Percentiles rank a stretch among this genome's conserved stretches.
Conservation (phyloP, 176 grass and related monocot species). For the Hsuehochloa calcarea region DNA sequence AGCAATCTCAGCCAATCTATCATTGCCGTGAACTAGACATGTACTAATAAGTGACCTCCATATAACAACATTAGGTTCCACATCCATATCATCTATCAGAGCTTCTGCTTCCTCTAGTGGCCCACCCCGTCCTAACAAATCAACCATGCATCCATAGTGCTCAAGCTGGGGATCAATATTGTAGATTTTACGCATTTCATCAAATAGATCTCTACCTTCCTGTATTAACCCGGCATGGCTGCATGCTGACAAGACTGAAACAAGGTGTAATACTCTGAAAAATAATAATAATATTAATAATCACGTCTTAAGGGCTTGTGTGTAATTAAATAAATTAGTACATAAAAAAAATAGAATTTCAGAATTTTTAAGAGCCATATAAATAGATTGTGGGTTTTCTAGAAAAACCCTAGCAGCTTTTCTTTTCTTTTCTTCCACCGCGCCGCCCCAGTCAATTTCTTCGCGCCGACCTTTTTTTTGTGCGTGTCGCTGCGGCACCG, state of each 20-base stretch:
- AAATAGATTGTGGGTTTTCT: too few relatives aligned
- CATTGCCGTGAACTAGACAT: constrained; percentile 60
- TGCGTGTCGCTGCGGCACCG: too few relatives aligned
- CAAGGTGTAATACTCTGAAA: too few relatives aligned
- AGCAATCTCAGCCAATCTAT: constrained; percentile 57
- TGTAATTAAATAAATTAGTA: too few relatives aligned
- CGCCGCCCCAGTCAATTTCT: too few relatives aligned
- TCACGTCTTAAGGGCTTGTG: too few relatives aligned
- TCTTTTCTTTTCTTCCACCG: too few relatives aligned
- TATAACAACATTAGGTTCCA: constrained; percentile 58
- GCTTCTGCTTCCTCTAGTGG: constrained; percentile 52
- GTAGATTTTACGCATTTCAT: constrained; percentile 37
- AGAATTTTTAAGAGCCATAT: too few relatives aligned
- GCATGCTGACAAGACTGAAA: constrained; percentile 61
- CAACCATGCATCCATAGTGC: constrained; percentile 73
- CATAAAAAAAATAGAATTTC: too few relatives aligned
- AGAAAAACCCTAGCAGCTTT: too few relatives aligned
- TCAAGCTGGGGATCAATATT: constrained; percentile 43
- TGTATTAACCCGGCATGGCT: constrained; percentile 57
- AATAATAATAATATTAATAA: too few relatives aligned
- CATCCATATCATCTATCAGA: constrained; percentile 53
- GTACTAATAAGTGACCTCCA: constrained; percentile 74
- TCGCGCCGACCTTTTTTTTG: too few relatives aligned
- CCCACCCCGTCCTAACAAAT: constrained; percentile 68
- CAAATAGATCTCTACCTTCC: constrained; percentile 56